Evolutionary conservation across 2,329 filamentous ascomycete species (phyloP).

Genomic region (Pseudogymnoascus sp.): DNA sequence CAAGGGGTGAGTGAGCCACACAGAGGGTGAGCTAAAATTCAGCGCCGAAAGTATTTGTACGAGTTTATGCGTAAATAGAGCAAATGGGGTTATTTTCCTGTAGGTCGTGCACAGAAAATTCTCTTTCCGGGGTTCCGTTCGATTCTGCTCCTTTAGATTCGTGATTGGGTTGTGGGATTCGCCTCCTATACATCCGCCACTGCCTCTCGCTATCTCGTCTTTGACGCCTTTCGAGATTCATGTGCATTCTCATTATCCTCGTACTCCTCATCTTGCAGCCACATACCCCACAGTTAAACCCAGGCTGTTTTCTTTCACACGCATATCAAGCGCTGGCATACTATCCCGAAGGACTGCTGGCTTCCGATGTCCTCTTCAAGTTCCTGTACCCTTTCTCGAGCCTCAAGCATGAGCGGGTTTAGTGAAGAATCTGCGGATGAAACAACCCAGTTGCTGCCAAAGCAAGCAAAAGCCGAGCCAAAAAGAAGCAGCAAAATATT

Average conservation of each 20-base stretch:
- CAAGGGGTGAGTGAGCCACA: background rate
- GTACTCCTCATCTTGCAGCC: background rate
- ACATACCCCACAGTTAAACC: background rate
- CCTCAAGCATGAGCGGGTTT: background rate
- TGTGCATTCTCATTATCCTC: background rate
- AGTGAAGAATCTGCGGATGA: slow-evolving; percentile 13
- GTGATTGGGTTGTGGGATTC: background rate
- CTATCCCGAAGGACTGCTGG: background rate
- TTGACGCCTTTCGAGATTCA: background rate
- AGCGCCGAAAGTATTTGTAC: background rate
- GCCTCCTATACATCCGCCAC: background rate
- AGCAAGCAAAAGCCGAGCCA: slow-evolving; percentile 5
- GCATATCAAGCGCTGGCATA: background rate
- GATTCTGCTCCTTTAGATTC: background rate
- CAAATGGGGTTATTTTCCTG: background rate
- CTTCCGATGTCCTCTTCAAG: slow-evolving; percentile 1
- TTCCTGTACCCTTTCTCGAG: background rate
- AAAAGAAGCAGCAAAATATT: background rate
- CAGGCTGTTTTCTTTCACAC: background rate
- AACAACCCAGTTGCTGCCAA: slow-evolving; percentile 14
- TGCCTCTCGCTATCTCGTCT: background rate
- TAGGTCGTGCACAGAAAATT: background rate
- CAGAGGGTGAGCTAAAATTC: background rate
- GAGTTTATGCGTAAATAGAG: background rate
- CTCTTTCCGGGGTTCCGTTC: background rate